A percentile compares a stretch with the other conserved stretches of the same genome.
Conservation (phyloP, 1,284 basidiomycete species). For the Ceratobasidium sp. region DNA sequence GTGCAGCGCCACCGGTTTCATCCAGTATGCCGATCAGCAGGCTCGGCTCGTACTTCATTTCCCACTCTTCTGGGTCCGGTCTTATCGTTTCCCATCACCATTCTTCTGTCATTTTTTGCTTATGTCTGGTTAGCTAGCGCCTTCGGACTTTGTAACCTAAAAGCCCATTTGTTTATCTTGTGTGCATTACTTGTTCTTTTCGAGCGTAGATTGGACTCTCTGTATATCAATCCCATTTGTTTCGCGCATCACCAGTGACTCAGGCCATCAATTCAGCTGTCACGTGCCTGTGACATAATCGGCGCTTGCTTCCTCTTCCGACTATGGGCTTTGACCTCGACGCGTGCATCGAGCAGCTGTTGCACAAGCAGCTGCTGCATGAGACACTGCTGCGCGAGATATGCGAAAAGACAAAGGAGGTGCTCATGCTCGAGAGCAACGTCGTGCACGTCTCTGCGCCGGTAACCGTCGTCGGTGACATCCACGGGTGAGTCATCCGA, state of each 20-base stretch:
- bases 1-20: conserved; percentile 21
- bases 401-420: conserved; percentile 98
- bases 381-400: conserved; percentile 93
- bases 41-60: conserved; percentile 16
- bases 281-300: conserved; percentile 13
- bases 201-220: conserved; percentile 17
- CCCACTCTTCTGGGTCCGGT: not conserved
- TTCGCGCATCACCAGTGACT: not conserved
- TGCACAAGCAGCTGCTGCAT: conserved; percentile 90
- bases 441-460: conserved; percentile 97
- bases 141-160: conserved; percentile 5
- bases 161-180: conserved; percentile 22
- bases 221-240: conserved; percentile 9
- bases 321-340: conserved; percentile 79
- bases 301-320: not conserved
- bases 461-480: conserved; percentile 99
- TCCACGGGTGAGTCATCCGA: conserved; percentile 83
- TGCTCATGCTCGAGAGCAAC: conserved; percentile 98
- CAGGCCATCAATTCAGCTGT: not conserved
- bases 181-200: conserved; percentile 13
- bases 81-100: not conserved
- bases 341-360: conserved; percentile 89
- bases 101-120: not conserved
- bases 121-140: not conserved
- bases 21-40: conserved; percentile 11